Evolutionary conservation across 257 asterid species (phyloP).

Genomic region (Fraxinus excelsior): DNA sequence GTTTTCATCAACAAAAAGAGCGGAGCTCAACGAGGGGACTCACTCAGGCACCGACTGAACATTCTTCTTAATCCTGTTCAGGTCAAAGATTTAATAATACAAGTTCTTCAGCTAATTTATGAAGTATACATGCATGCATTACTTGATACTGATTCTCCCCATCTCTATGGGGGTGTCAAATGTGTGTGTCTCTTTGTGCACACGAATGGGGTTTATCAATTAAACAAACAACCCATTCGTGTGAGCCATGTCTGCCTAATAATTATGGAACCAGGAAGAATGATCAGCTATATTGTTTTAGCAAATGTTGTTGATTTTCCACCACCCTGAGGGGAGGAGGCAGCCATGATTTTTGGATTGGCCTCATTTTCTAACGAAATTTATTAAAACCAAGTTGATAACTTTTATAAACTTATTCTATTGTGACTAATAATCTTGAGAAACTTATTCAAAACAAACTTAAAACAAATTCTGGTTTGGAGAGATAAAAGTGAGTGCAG

Average conservation of each 20-base stretch:
- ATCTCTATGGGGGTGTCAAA: neutral
- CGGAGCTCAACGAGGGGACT: slow-evolving; percentile 95
- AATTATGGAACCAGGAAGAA: neutral
- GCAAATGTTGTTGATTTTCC: neutral
- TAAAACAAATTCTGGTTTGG: neutral
- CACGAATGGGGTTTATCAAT: too few species aligned
- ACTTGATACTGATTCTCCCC: neutral
- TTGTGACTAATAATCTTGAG: slow-evolving; percentile 8
- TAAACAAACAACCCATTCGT: neutral
- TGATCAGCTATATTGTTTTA: neutral
- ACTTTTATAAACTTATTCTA: slow-evolving; percentile 2
- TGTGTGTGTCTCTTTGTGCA: neutral
- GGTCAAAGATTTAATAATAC: slow-evolving; percentile 48
- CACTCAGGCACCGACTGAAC: slow-evolving; percentile 79
- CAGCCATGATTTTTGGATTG: neutral
- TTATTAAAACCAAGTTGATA: slow-evolving; percentile 5
- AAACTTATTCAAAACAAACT: neutral
- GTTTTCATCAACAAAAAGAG: slow-evolving; percentile 92
- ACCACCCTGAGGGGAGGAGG: neutral
- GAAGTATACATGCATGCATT: slow-evolving; percentile 5
- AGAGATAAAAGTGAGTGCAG: neutral
- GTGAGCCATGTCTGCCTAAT: neutral
- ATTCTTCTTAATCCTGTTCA: slow-evolving; percentile 91
- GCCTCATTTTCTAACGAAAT: neutral
- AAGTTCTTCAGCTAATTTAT: slow-evolving; percentile 23